phyloP scores from a whole-genome alignment of 2,329 filamentous ascomycete species.

The Colletotrichum caudatum region DNA sequence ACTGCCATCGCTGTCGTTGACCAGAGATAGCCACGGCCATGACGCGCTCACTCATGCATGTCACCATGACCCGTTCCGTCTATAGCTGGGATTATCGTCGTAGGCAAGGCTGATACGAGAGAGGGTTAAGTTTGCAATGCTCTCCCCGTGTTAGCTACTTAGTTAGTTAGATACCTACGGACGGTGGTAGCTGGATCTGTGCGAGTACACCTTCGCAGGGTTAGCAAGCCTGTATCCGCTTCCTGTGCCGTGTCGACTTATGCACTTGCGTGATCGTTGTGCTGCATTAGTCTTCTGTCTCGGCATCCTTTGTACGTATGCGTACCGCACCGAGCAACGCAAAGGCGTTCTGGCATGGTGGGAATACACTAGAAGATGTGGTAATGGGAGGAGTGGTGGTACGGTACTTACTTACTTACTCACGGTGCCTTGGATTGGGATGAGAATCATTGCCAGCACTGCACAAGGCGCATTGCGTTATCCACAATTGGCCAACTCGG shows the following conservation, averaged over 20 bases:
- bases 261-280: constrained; percentile 21
- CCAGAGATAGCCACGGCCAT: not conserved
- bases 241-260: constrained; percentile 16
- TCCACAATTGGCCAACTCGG: constrained; percentile 18
- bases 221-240: not conserved
- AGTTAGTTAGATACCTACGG: no score
- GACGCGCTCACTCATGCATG: not conserved
- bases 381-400: not conserved
- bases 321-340: not conserved
- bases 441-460: not conserved
- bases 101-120: constrained; percentile 6
- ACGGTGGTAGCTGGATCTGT: no score
- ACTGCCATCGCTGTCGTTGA: not conserved
- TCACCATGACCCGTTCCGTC: not conserved
- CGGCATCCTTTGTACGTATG: constrained; percentile 8
- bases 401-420: no score
- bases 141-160: constrained; percentile 1
- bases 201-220: not conserved
- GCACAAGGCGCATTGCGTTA: constrained; percentile 3
- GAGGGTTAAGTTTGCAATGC: not conserved
- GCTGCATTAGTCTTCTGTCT: constrained; percentile 3
- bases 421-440: not conserved
- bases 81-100: not conserved
- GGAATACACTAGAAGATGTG: not conserved
- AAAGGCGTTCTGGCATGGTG: not conserved